phyloP scores from a whole-genome alignment of 345 rosid genomes.

The Citrus hindsii region DNA sequence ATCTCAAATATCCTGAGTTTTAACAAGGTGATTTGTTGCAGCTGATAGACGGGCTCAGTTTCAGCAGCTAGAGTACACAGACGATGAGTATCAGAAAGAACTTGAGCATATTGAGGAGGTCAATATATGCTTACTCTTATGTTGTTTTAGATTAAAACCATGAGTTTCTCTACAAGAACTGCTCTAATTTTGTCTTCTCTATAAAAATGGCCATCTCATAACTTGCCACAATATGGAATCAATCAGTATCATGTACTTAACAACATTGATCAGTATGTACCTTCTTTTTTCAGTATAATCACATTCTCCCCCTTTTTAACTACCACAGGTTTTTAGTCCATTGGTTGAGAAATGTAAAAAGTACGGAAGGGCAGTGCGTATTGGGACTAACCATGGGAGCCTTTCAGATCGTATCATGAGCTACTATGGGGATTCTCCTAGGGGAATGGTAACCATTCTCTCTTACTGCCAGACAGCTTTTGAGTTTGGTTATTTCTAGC shows the following conservation, averaged over 20 bases:
- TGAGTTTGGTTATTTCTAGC: slow-evolving; percentile 12
- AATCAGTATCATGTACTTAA: neutral
- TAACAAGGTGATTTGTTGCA: slow-evolving; percentile 33
- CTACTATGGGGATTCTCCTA: slow-evolving; percentile 94
- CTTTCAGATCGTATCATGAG: slow-evolving; percentile 99
- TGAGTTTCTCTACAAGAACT: neutral
- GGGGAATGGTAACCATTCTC: slow-evolving; percentile 78
- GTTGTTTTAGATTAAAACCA: neutral
- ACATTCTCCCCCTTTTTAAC: neutral
- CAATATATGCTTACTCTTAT: neutral
- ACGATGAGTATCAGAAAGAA: slow-evolving; percentile 93
- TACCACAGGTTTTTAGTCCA: slow-evolving; percentile 75
- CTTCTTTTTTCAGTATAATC: neutral
- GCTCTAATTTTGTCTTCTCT: neutral
- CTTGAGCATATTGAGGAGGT: slow-evolving; percentile 95
- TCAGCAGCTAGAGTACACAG: slow-evolving; percentile 84
- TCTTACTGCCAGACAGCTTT: slow-evolving; percentile 11
- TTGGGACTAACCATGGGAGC: slow-evolving; percentile 99
- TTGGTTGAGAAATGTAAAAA: slow-evolving; percentile 97
- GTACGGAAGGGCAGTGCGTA: slow-evolving; percentile 97
- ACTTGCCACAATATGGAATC: neutral
- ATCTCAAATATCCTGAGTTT: slow-evolving; percentile 12
- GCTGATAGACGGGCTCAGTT: slow-evolving; percentile 97
- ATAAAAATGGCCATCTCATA: neutral
- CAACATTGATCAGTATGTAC: neutral